These are phyloP conservation scores for Pseudopithomyces maydicus DNA, from an alignment of 2,329 filamentous ascomycete genomes.

Conservation along the genomic window DNA sequence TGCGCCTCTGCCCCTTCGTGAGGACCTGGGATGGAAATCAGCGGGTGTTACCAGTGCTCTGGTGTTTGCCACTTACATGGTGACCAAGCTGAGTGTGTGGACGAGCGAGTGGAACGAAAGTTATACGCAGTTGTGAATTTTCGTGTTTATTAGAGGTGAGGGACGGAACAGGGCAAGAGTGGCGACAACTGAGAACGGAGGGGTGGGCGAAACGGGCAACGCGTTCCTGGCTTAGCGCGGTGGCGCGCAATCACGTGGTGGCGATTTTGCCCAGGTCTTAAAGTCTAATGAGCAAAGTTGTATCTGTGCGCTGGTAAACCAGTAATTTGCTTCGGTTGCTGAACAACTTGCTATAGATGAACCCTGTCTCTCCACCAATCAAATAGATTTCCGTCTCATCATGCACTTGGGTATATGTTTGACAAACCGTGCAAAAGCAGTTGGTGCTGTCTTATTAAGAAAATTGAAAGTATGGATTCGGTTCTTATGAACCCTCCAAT, in stretches of 20 bases:
- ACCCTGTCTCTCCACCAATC: too few relatives aligned
- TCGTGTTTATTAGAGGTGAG: background rate
- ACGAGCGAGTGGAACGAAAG: background rate
- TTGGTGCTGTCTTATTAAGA: too few relatives aligned
- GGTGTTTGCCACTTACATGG: constrained; percentile 20
- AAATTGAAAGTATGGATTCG: too few relatives aligned
- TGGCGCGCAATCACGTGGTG: constrained; percentile 1
- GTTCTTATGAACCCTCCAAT: too few relatives aligned
- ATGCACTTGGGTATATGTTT: too few relatives aligned
- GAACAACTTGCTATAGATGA: too few relatives aligned
- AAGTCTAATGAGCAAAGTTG: too few relatives aligned
- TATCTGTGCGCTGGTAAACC: too few relatives aligned
- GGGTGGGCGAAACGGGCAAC: constrained; percentile 4
- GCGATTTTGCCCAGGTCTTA: background rate
- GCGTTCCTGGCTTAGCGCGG: background rate
- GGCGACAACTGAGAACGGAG: background rate
- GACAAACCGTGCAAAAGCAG: too few relatives aligned
- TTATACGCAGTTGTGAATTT: background rate
- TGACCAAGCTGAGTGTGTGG: background rate
- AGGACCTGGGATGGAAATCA: constrained; percentile 36
- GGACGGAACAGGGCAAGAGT: background rate
- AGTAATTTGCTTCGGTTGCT: too few relatives aligned
- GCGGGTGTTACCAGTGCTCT: background rate
- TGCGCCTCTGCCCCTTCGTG: constrained; percentile 43
- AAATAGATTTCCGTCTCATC: too few relatives aligned